Conservation (phyloP, 805 yeast species). For the Metschnikowia lunata region DNA sequence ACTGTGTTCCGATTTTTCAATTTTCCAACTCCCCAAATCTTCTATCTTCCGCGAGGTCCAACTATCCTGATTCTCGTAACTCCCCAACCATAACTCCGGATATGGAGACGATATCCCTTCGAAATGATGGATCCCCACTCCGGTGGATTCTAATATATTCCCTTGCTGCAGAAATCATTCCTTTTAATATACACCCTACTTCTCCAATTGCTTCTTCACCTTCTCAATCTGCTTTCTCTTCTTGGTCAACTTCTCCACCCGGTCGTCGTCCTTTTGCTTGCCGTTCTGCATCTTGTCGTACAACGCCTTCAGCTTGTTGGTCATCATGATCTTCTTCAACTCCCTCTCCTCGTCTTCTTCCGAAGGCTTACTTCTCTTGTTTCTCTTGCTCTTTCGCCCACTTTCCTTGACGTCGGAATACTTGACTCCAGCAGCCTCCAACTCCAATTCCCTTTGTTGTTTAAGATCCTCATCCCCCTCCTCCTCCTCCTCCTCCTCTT, state of each 20-base stretch:
- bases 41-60: too few relatives aligned
- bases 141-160: too few relatives aligned
- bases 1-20: too few relatives aligned
- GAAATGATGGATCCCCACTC: too few relatives aligned
- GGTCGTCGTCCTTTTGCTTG: conserved; percentile 72
- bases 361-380: conserved; percentile 28
- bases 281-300: conserved; percentile 95
- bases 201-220: conserved; percentile 43
- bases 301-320: conserved; percentile 89
- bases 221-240: conserved; percentile 69
- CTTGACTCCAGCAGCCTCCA: conserved; percentile 73
- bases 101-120: too few relatives aligned
- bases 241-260: conserved; percentile 62
- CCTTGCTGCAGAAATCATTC: not conserved
- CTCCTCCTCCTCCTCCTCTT: conserved; percentile 31
- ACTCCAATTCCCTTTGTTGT: conserved; percentile 82
- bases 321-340: conserved; percentile 94
- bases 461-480: conserved; percentile 60
- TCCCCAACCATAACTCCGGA: too few relatives aligned
- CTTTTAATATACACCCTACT: not conserved
- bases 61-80: too few relatives aligned
- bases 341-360: conserved; percentile 67
- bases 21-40: too few relatives aligned
- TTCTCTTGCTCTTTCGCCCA: conserved; percentile 14
- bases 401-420: conserved; percentile 51